Evolutionary conservation across 2,329 filamentous ascomycete species (phyloP), one percentile per base, ranked within the genome.

Genomic region (Nigrospora osmanthi): DNA sequence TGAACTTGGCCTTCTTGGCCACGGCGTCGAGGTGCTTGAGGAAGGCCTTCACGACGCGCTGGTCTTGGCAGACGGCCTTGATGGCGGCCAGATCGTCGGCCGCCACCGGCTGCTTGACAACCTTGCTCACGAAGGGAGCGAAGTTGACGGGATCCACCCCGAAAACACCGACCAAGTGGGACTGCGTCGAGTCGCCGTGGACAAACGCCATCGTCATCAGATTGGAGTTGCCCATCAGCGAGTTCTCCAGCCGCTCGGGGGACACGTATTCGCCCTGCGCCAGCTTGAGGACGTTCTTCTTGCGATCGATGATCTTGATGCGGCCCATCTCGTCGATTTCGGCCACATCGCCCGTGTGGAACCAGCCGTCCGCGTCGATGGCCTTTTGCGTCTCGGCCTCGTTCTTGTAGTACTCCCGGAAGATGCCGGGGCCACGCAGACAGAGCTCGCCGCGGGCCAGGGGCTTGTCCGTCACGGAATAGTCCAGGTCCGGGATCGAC

Each of bases 221-320:
- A 52, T 80, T 84, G 50, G 83, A 83, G 68, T 85, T 89, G 51
- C 86, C 88, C 50, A 94, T 74, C 65, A 90, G 94, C 33, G 95
- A 85, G 63, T 95, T 96, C 73, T 98, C 93, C 60, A 98, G 88
- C 46, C 90, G 87, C 70, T 98, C 93, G 13, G 93, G 93, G 1
- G 90, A 95, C 58, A 98, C 89, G 69, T 98, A 98, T 70, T 98
- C 93, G 64, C 93, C 93, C 67, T 98, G 93, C 0, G 91, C 84
- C 45, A 98, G 80, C 77, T 98, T 98, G 61, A 98, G 81, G n/a
- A 98, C 88, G 68, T 97, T 97, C 85, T 98, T 98, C 69, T 89
- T 85, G 57, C 93, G 89, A 67, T 98, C 93, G 57, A 98, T 85
- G 66, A 98, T 95, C 66, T 80, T 83, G 73, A 97, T 85, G 49